phyloP scores from a whole-genome alignment of 176 grass and related monocot genomes.

The Carex pumila region DNA sequence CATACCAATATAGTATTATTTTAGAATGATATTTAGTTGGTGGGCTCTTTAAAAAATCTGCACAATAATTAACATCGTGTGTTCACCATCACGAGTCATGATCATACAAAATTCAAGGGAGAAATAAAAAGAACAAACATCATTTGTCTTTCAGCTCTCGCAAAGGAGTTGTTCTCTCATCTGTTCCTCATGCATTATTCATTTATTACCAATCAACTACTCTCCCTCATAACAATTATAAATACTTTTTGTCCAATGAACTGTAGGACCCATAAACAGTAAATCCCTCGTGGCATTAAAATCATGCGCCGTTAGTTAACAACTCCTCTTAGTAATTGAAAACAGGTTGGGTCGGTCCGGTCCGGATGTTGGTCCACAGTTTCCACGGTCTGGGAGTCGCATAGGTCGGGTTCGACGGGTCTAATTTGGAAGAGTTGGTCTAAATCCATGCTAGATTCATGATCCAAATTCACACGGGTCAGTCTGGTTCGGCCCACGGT shows the following conservation, averaged over 20 bases:
- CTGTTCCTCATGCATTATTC: not conserved
- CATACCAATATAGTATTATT: too few relatives aligned
- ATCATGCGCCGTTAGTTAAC: constrained; percentile 17
- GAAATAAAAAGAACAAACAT: not conserved
- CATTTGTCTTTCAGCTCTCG: not conserved
- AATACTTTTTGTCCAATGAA: not conserved
- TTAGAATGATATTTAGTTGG: not conserved
- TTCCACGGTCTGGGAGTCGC: too few relatives aligned
- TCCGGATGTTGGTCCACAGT: too few relatives aligned
- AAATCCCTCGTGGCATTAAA: not conserved
- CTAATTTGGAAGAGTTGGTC: too few relatives aligned
- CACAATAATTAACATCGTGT: not conserved
- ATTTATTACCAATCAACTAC: not conserved
- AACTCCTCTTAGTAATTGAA: not conserved
- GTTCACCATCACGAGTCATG: not conserved
- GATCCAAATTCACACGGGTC: too few relatives aligned
- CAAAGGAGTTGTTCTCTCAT: not conserved
- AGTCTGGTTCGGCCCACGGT: too few relatives aligned
- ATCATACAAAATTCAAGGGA: not conserved
- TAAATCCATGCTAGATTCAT: too few relatives aligned
- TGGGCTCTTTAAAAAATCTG: not conserved
- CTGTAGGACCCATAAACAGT: not conserved
- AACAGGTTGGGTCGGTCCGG: too few relatives aligned
- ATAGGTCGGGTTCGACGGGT: too few relatives aligned
- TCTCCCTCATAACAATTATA: not conserved